Evolutionary conservation across 331 rosid species (phyloP).

Genomic region (Arachis monticola): DNA sequence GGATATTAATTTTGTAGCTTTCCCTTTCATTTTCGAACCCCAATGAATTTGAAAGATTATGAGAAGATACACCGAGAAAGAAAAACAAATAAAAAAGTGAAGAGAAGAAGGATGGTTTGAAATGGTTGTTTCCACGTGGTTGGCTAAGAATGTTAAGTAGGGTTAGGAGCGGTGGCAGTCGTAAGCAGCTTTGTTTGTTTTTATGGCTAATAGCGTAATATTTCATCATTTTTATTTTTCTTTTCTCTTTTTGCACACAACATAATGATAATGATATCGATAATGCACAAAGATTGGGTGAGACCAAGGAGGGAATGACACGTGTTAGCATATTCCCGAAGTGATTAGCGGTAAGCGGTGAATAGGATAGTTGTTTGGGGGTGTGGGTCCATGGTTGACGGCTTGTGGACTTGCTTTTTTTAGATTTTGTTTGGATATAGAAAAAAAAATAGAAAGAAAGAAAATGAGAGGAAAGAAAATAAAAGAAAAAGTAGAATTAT

Average conservation of each 20-base stretch:
- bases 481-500: no score
- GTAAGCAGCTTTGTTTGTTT: conserved; percentile 41
- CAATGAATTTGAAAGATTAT: neutral
- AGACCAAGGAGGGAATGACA: conserved; percentile 6
- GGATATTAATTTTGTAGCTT: conserved; percentile 23
- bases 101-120: conserved; percentile 30
- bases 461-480: no score
- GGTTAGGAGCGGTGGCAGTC: conserved; percentile 10
- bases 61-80: neutral
- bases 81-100: conserved; percentile 1
- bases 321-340: conserved; percentile 46
- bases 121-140: conserved; percentile 36
- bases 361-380: conserved; percentile 12
- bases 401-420: conserved; percentile 6
- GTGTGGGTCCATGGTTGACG: conserved; percentile 51
- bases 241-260: neutral
- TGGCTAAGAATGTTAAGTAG: conserved; percentile 32
- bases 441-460: no score
- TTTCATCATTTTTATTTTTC: neutral
- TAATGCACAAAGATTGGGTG: neutral
- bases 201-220: conserved; percentile 2
- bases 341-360: conserved; percentile 51
- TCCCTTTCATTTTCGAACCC: neutral
- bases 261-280: neutral
- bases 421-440: no score